Conservation (phyloP, 305 asterid genomes). For the Plantago rigida region DNA sequence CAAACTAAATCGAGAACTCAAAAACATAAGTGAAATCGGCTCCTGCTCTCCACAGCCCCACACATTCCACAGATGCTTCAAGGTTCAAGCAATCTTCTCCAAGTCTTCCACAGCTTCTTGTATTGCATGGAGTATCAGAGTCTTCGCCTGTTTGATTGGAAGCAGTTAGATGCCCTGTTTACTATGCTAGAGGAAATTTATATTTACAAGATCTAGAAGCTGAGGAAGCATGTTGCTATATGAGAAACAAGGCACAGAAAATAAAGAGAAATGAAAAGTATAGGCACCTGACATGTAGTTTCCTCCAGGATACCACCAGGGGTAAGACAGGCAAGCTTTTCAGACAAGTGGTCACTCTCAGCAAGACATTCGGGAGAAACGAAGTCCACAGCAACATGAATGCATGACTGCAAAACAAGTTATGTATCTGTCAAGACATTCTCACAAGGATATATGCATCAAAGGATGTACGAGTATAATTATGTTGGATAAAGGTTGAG, state of each 20-base stretch:
- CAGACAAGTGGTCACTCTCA: not conserved
- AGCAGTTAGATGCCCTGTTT: not conserved
- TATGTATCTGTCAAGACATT: not conserved
- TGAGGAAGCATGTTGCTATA: not conserved
- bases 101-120: too few relatives aligned
- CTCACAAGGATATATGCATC: too few relatives aligned
- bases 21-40: too few relatives aligned
- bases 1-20: too few relatives aligned
- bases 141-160: not conserved
- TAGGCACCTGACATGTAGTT: not conserved
- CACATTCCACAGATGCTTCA: too few relatives aligned
- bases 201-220: not conserved
- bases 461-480: too few relatives aligned
- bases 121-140: too few relatives aligned
- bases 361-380: conserved; percentile 3
- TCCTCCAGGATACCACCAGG: not conserved
- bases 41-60: too few relatives aligned
- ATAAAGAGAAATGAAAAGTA: not conserved
- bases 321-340: not conserved
- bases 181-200: not conserved
- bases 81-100: too few relatives aligned
- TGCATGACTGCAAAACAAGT: conserved; percentile 6
- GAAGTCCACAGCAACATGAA: not conserved
- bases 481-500: too few relatives aligned
- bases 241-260: not conserved